Percentiles rank a stretch among this genome's conserved stretches.
phyloP scores from a whole-genome alignment of 2,329 filamentous ascomycete species.

The Epichloe amarillans region DNA sequence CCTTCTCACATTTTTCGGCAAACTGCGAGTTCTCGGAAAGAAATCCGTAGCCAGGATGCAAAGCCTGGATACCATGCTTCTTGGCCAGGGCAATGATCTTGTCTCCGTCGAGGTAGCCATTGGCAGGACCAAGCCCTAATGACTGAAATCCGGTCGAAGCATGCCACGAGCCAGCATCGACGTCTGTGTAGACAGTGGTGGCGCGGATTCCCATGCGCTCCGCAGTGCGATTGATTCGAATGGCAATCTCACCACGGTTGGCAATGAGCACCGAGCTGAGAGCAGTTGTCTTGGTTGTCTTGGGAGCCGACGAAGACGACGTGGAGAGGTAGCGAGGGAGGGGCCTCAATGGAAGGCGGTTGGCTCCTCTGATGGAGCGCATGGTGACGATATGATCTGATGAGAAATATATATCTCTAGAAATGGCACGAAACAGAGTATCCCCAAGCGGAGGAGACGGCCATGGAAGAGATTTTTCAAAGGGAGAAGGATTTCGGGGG shows the following conservation, averaged over 20 bases:
- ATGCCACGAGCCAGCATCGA: conserved; percentile 78
- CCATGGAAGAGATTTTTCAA: not conserved
- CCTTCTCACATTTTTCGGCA: conserved; percentile 74
- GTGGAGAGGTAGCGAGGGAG: conserved; percentile 26
- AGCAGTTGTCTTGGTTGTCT: conserved; percentile 29
- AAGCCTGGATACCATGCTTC: conserved; percentile 71
- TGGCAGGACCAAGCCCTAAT: conserved; percentile 68
- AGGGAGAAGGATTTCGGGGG: not conserved
- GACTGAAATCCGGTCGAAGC: conserved; percentile 73
- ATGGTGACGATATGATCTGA: conserved; percentile 21
- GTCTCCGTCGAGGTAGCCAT: conserved; percentile 85
- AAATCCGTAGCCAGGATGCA: conserved; percentile 95
- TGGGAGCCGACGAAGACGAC: conserved; percentile 16
- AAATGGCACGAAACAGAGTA: conserved; percentile 4
- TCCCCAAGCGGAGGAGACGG: not conserved
- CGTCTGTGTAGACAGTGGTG: conserved; percentile 89
- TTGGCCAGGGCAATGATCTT: conserved; percentile 83
- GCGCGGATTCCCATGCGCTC: conserved; percentile 79
- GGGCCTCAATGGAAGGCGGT: conserved; percentile 32
- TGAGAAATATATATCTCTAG: conserved; percentile 1
- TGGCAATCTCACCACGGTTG: conserved; percentile 91
- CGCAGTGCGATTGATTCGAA: conserved; percentile 84
- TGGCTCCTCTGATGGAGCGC: conserved; percentile 42
- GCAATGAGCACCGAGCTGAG: conserved; percentile 82
- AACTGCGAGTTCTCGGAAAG: conserved; percentile 89